Evolutionary conservation across 2,329 filamentous ascomycete species (phyloP).

Genomic region (Drechslerella dactyloides): DNA sequence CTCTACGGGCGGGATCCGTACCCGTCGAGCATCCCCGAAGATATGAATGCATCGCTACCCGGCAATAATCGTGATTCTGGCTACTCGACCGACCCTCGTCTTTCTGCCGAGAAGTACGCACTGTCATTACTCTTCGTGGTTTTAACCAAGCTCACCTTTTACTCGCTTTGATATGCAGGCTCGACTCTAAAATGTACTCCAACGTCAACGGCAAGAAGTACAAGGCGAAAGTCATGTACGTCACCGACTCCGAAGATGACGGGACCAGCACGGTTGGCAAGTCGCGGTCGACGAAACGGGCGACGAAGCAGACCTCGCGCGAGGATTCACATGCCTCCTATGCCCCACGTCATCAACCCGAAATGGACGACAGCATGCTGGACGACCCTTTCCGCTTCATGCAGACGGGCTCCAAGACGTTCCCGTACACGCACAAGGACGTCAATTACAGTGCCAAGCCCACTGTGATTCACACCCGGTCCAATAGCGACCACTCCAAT

Average conservation of each 20-base stretch:
- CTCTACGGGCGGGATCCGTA: constrained; percentile 40
- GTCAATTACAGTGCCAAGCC: constrained; percentile 37
- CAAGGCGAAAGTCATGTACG: constrained; percentile 40
- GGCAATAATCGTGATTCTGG: constrained; percentile 49
- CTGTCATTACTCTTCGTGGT: not conserved
- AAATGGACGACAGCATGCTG: constrained; percentile 20
- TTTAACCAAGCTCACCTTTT: constrained; percentile 18
- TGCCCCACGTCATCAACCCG: constrained; percentile 31
- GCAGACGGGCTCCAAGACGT: constrained; percentile 27
- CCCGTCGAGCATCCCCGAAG: constrained; percentile 43
- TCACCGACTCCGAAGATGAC: constrained; percentile 41
- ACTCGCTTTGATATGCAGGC: constrained; percentile 7
- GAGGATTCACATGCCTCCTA: constrained; percentile 35
- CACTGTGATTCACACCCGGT: constrained; percentile 27
- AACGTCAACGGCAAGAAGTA: constrained; percentile 38
- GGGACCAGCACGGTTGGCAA: constrained; percentile 37
- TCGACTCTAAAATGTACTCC: constrained; percentile 21
- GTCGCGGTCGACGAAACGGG: constrained; percentile 31
- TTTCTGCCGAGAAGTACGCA: constrained; percentile 46
- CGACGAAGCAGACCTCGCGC: constrained; percentile 35
- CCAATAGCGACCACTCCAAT: constrained; percentile 34
- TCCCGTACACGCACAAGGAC: constrained; percentile 35
- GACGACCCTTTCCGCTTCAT: constrained; percentile 39
- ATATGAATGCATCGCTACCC: constrained; percentile 35
- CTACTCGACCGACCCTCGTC: constrained; percentile 32